Conservation (phyloP, 768 basidiomycete genomes). For the Agaricus subrufescens region DNA sequence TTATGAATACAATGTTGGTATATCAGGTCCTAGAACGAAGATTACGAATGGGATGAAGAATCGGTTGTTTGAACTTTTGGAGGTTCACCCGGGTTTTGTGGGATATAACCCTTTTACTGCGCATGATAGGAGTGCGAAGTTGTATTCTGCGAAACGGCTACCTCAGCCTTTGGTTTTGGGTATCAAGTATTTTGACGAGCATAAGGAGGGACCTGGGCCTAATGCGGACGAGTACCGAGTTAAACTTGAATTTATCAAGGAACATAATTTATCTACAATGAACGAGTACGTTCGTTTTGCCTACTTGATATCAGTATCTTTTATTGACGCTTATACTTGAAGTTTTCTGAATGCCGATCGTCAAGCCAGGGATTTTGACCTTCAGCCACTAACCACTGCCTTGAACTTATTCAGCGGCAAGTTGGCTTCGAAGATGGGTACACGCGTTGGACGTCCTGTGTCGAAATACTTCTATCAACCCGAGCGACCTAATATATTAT, state of each 20-base stretch:
- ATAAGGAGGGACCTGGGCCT: constrained; percentile 22
- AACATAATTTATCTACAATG: constrained; percentile 27
- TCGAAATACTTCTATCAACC: constrained; percentile 38
- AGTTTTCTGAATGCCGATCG: constrained; percentile 47
- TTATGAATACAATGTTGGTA: constrained; percentile 53
- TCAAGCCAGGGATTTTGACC: constrained; percentile 36
- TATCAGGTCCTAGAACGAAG: constrained; percentile 33
- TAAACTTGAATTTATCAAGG: constrained; percentile 31
- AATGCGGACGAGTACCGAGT: constrained; percentile 34
- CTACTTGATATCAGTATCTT: not conserved
- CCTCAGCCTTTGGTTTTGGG: constrained; percentile 35
- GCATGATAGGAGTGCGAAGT: constrained; percentile 38
- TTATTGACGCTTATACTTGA: not conserved
- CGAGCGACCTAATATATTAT: constrained; percentile 18
- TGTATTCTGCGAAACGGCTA: constrained; percentile 38
- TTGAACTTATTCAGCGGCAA: constrained; percentile 51
- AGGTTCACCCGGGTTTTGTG: constrained; percentile 29
- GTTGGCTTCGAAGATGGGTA: constrained; percentile 35
- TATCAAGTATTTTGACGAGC: constrained; percentile 35
- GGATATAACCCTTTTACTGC: constrained; percentile 40
- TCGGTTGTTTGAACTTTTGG: constrained; percentile 51
- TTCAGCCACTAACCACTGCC: constrained; percentile 43
- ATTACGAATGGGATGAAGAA: constrained; percentile 32
- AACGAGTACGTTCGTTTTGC: constrained; percentile 22
- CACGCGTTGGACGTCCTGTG: constrained; percentile 41